phyloP scores from a whole-genome alignment of 108 stramenopile genomes.

The Phaeodactylum tricornutum region DNA sequence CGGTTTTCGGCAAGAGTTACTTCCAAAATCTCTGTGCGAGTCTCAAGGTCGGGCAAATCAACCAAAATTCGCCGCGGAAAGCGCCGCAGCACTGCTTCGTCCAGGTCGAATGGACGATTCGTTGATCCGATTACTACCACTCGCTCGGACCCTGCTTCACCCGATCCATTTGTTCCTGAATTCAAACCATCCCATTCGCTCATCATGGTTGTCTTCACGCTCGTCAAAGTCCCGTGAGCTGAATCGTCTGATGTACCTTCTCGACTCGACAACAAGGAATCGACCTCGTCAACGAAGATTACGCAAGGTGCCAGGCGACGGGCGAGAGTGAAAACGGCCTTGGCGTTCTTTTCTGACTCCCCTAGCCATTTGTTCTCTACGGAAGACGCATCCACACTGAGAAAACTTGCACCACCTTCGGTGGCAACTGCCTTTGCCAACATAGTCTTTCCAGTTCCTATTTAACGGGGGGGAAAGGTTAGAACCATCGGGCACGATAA shows the following conservation, averaged over 20 bases:
- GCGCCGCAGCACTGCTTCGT: conserved; percentile 93
- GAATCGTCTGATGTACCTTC: conserved; percentile 91
- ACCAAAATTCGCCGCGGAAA: conserved; percentile 95
- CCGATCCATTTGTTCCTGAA: conserved; percentile 81
- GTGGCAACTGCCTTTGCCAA: conserved; percentile 98
- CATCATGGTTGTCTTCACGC: conserved; percentile 96
- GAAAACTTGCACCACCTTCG: conserved; percentile 94
- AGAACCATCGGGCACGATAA: conserved; percentile 2
- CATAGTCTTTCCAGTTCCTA: conserved; percentile 78
- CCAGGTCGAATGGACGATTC: conserved; percentile 94
- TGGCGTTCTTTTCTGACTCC: conserved; percentile 96
- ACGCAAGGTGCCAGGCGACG: conserved; percentile 91
- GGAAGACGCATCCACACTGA: conserved; percentile 91
- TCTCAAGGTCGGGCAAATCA: conserved; percentile 88
- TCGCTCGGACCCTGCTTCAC: conserved; percentile 61
- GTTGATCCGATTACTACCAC: conserved; percentile 97
- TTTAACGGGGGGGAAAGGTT: conserved; percentile 1
- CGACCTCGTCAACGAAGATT: conserved; percentile 96
- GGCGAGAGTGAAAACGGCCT: conserved; percentile 98
- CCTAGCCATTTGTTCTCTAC: conserved; percentile 99
- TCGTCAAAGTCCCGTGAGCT: conserved; percentile 93
- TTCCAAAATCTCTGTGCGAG: conserved; percentile 82
- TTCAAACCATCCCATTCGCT: conserved; percentile 97
- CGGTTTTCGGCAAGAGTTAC: conserved; percentile 87
- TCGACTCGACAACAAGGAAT: conserved; percentile 81